Evolutionary conservation across 2,329 filamentous ascomycete genomes (phyloP), one percentile per base, ranked within the genome.

Genomic region (Aspergillus puulaauensis): DNA sequence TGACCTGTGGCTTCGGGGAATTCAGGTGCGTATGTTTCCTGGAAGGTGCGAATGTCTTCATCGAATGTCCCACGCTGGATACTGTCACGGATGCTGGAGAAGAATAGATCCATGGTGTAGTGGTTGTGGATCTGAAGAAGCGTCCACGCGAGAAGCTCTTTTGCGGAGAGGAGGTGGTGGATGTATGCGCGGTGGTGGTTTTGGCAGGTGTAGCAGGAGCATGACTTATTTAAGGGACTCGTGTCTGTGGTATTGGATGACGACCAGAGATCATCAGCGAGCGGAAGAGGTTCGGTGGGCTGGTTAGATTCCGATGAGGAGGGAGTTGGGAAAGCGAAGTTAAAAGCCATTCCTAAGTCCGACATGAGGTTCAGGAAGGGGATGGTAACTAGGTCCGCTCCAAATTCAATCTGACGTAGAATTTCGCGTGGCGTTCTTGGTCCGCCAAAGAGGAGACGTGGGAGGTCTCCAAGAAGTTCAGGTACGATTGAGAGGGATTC

Each of bases 101-200:
- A 96, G 77, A 98, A 96, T 0, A 77, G 68, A 46, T 84, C 82
- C 53, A 96, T 75, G 7, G 89, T 77, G 60, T 87, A 82, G 71
- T 96, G 87, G 72, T 99, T 99, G 77, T 99, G 95, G 3, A 96
- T 83, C 73, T 98, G 93, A 7, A 99, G 81, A 7, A 99, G 81
- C 0, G 89, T 90, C 95, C 95, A 99, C 23, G 89, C 93, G 4
- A 97, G 85, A 95, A 99, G 98, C 75, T 99, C 95, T 70, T 93
- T 96, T 0, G 95, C 92, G 47, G 86, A 82, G 6, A 99, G 84
- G 1, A 98, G 82, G 73, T 99, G 95, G 63, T 92, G 89, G 37
- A 99, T 70, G 74, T 90, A 99, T 0, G 95, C 93, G 50, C 88
- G 82, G 74, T 96, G 91, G 73, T 98, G 93, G 17, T 83, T 84